Evolutionary conservation across 108 stramenopile genomes (phyloP), one percentile per base, ranked within the genome.

Genomic region (Stephanodiscus minutulus): DNA sequence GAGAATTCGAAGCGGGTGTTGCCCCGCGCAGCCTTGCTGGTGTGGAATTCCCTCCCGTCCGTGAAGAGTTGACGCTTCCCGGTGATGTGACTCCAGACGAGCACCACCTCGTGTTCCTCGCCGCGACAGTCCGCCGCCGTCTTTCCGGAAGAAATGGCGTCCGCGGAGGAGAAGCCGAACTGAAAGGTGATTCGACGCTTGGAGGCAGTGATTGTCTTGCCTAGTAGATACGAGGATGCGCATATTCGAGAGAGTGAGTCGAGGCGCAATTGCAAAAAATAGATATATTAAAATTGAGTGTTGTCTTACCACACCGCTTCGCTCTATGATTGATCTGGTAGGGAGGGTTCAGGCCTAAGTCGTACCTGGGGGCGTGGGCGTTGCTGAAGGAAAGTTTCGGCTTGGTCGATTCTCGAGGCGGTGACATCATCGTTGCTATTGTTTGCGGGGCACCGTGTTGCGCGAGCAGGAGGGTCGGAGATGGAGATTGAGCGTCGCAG

Each of bases 1-100:
- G 83, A 56, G 52, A 63, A 46, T 47, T 86, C 81, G 64, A 94
- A 90, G 72, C 79, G 90, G 27, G 76, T 77, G 31, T 85, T 86
- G 18, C 80, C 70, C 28, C 66, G 43, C 17, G 71, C 74, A 1
- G 85, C 82, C 22, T 67, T 73, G 18, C 83, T 83, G 57, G 68
- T 76, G 70, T 91, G 88, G 11, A 95, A 72, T 71, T 87, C 86
- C 49, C 56, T 27, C 3, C 78, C 77, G 47, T 83, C 82, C 67
- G 70, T 56, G 37, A 70, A 69, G 5, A 80, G 53, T 37, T 76
- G 50, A 49, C 74, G 74, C 49, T 82, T 85, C 37, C 84, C 84
- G 9, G 64, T 46, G n/a, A 82, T 61, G 46, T 82, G 67, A 44
- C 60, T 63, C 84, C 84, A 85, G 31, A 79, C 62, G 25, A 85